A percentile compares a stretch with the other conserved stretches of the same genome.
phyloP scores from a whole-genome alignment of 2,329 filamentous ascomycete genomes.

The Zelopaecilomyces penicillatus region DNA sequence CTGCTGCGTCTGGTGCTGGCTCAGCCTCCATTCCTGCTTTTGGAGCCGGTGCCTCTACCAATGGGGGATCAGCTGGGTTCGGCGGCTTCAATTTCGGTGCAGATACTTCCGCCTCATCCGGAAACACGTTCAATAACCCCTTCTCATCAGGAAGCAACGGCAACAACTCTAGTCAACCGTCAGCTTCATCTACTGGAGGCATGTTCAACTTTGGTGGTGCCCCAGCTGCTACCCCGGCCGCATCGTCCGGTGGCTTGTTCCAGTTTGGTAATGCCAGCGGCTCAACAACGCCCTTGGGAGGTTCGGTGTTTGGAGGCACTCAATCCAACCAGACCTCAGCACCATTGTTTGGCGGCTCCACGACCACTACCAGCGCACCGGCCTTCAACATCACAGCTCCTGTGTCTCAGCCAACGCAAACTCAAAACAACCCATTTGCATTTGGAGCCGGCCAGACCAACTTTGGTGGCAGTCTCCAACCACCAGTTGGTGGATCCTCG shows the following conservation, averaged over 20 bases:
- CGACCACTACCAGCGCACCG: constrained; percentile 20
- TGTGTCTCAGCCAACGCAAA: constrained; percentile 17
- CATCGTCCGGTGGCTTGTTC: constrained; percentile 24
- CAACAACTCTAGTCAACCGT: constrained; percentile 13
- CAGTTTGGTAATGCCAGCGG: constrained; percentile 27
- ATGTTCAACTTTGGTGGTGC: constrained; percentile 31
- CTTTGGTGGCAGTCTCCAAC: constrained; percentile 31
- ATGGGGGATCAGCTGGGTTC: constrained; percentile 7
- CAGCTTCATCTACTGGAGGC: constrained; percentile 18
- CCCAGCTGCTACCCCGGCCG: constrained; percentile 13
- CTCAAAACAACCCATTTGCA: constrained; percentile 17
- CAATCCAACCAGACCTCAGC: constrained; percentile 15
- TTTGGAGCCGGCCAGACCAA: constrained; percentile 28
- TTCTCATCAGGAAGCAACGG: constrained; percentile 25
- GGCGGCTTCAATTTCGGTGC: constrained; percentile 25
- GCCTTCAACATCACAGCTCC: constrained; percentile 32
- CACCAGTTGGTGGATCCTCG: constrained; percentile 33
- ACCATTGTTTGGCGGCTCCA: constrained; percentile 24
- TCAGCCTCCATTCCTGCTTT: constrained; percentile 1
- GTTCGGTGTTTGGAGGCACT: constrained; percentile 19
- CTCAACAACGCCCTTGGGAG: constrained; percentile 14
- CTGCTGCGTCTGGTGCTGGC: constrained; percentile 27
- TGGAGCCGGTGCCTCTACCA: constrained; percentile 17
- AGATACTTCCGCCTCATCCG: constrained; percentile 8
- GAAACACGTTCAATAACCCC: constrained; percentile 29